phyloP scores from a whole-genome alignment of 495 filamentous ascomycete species.

The Haplographium delicatum region DNA sequence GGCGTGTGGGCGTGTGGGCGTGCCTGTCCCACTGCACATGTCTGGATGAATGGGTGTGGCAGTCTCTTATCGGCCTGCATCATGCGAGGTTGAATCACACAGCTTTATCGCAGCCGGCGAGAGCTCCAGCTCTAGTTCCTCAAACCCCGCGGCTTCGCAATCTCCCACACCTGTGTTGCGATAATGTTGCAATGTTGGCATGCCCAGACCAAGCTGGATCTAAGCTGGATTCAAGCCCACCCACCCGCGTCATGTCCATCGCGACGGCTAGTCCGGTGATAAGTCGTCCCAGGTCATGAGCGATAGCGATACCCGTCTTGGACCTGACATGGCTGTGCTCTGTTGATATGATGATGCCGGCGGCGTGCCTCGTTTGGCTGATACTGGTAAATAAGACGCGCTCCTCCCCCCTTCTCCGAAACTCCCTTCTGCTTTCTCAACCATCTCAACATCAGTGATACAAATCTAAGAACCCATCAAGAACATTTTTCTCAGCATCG shows the following conservation, averaged over 20 bases:
- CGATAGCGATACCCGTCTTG: too few relatives aligned
- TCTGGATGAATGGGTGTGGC: not conserved
- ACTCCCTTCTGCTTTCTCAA: not conserved
- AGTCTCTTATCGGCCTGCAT: constrained; percentile 4
- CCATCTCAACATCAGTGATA: constrained; percentile 5
- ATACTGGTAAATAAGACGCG: constrained; percentile 4
- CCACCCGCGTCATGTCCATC: constrained; percentile 3
- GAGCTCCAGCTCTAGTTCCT: not conserved
- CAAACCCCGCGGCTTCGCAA: constrained; percentile 2
- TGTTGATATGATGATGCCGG: not conserved
- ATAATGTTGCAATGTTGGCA: too few relatives aligned
- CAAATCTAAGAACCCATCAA: not conserved
- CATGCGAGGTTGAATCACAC: constrained; percentile 3
- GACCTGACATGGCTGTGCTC: not conserved
- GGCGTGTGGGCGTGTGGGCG: not conserved
- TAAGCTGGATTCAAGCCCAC: too few relatives aligned
- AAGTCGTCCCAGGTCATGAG: constrained; percentile 2
- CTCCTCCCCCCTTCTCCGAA: constrained; percentile 1
- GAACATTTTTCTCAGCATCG: constrained; percentile 1
- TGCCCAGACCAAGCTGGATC: too few relatives aligned
- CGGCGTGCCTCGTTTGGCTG: constrained; percentile 6
- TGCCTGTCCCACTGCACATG: not conserved
- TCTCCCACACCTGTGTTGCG: constrained; percentile 1
- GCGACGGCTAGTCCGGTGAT: constrained; percentile 1
- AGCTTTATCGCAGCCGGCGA: constrained; percentile 3